These are phyloP conservation scores for Aquanectria penicillioides DNA, from an alignment of 2,329 filamentous ascomycete genomes.

Conservation along the genomic window DNA sequence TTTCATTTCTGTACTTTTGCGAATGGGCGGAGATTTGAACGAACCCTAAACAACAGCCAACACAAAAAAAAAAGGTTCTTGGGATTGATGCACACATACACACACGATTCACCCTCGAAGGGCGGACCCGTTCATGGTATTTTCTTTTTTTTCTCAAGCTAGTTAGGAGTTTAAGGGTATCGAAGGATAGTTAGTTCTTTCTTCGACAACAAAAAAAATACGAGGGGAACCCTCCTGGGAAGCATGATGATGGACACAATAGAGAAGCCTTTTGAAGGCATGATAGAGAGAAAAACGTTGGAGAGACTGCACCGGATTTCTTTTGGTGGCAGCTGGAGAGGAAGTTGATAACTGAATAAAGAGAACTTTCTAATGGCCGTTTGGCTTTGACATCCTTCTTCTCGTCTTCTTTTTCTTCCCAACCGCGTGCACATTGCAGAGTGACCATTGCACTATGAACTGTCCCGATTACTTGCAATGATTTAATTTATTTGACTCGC, in stretches of 20 bases:
- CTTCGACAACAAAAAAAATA: conserved; percentile 8
- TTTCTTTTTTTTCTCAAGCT: conserved; percentile 17
- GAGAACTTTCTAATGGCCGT: conserved; percentile 6
- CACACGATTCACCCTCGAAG: background rate
- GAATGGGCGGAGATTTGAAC: background rate
- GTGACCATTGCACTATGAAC: too few species aligned
- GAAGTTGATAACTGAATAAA: conserved; percentile 7
- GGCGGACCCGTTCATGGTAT: conserved; percentile 4
- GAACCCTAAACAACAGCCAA: background rate
- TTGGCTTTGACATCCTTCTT: background rate
- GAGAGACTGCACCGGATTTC: conserved; percentile 4
- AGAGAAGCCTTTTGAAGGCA: conserved; percentile 23
- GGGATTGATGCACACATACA: conserved; percentile 7
- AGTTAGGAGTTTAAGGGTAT: conserved; percentile 34
- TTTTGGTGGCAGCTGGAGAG: conserved; percentile 1
- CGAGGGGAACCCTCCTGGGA: conserved; percentile 11
- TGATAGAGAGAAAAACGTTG: too few species aligned
- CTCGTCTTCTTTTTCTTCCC: background rate
- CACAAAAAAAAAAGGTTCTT: background rate
- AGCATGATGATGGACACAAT: conserved; percentile 22
- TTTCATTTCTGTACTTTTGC: conserved; percentile 1
- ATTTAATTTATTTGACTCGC: too few species aligned
- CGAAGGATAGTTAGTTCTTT: conserved; percentile 9
- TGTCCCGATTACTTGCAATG: too few species aligned
- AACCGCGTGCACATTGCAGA: too few species aligned